Conservation (phyloP, 2,329 filamentous ascomycete species). For the Arachnomyces sp. region DNA sequence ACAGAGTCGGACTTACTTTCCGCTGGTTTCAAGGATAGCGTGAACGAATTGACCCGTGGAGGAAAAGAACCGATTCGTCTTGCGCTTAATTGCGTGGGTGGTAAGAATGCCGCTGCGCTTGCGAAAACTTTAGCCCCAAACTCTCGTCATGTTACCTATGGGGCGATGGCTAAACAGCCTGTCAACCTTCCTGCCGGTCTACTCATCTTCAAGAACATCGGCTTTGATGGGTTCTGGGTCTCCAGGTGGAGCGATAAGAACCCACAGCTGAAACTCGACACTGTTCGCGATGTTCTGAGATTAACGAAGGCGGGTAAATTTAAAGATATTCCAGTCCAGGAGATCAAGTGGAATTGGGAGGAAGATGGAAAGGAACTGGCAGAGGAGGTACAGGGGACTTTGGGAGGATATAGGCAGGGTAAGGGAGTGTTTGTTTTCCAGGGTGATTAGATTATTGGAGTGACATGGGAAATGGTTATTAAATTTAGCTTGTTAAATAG, state of each 20-base stretch:
- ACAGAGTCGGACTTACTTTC: constrained; percentile 52
- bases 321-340: constrained; percentile 71
- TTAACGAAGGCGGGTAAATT: constrained; percentile 71
- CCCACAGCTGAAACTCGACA: constrained; percentile 64
- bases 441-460: constrained; percentile 27
- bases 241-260: constrained; percentile 78
- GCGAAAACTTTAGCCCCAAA: constrained; percentile 64
- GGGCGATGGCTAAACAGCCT: constrained; percentile 87
- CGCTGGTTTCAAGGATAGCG: constrained; percentile 39
- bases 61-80: constrained; percentile 66
- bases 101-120: constrained; percentile 70
- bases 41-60: constrained; percentile 62
- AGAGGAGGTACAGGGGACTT: constrained; percentile 70
- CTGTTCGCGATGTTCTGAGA: constrained; percentile 75
- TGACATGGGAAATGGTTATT: background rate
- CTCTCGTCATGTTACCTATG: constrained; percentile 82
- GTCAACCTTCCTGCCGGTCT: constrained; percentile 72
- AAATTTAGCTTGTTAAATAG: background rate
- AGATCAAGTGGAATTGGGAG: constrained; percentile 75
- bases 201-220: constrained; percentile 87
- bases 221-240: constrained; percentile 91
- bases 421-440: constrained; percentile 87
- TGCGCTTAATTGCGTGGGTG: constrained; percentile 89
- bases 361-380: constrained; percentile 63
- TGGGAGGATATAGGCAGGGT: constrained; percentile 75